Evolutionary conservation across 179 eudicot species (phyloP).

Genomic region (Silene coronaria): DNA sequence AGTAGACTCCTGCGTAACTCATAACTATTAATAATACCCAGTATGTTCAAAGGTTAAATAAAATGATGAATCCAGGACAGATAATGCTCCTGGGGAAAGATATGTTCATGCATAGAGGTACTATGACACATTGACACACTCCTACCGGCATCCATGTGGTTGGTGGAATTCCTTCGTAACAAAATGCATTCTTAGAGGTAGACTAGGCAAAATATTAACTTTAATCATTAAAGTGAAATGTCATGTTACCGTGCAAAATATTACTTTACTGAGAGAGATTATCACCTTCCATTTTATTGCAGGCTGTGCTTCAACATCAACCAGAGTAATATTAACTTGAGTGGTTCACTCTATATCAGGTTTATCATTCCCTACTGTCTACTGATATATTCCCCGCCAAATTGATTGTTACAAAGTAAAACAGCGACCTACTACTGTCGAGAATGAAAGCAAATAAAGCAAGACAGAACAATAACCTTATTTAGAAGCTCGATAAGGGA

Average conservation of each 20-base stretch:
- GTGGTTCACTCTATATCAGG: not conserved
- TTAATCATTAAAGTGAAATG: too few relatives aligned
- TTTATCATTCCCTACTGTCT: not conserved
- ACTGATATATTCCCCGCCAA: not conserved
- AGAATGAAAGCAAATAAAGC: not conserved
- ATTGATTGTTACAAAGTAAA: not conserved
- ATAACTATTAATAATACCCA: not conserved
- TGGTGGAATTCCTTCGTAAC: too few relatives aligned
- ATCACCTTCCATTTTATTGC: too few relatives aligned
- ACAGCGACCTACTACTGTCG: not conserved
- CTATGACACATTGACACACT: too few relatives aligned
- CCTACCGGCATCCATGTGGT: too few relatives aligned
- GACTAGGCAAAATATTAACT: too few relatives aligned
- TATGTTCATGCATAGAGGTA: too few relatives aligned
- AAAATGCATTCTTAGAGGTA: too few relatives aligned
- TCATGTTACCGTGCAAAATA: too few relatives aligned
- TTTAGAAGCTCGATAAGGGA: constrained; percentile 47
- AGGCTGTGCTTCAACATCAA: not conserved
- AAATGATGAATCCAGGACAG: not conserved
- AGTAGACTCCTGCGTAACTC: constrained; percentile 50
- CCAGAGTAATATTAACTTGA: not conserved
- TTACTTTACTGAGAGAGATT: too few relatives aligned
- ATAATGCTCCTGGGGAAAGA: too few relatives aligned
- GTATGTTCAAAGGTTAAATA: too few relatives aligned
- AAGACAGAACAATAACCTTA: constrained; percentile 40